Base-by-base conservation (phyloP, 2,329 filamentous ascomycete genomes). In the Ophidiomyces ophidiicola region DNA sequence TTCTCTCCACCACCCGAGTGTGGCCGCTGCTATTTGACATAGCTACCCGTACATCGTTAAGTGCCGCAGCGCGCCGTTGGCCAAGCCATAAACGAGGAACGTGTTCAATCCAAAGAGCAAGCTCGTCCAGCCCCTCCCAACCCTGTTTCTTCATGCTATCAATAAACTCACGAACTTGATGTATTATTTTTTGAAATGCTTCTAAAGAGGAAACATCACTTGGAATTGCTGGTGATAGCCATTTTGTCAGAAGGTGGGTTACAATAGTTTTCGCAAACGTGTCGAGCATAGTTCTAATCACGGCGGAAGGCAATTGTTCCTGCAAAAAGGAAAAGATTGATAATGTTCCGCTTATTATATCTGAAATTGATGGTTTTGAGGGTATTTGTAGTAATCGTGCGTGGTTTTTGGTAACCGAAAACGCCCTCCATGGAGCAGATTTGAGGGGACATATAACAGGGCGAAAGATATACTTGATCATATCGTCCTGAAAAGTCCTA, bases 71-170 rank as follows among this genome's bases (percentile, higher is more conserved):
- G 51, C 82, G 77, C 48, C 86, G 80, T 55, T 85, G 88, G 2
- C 74, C 74, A 10, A 96, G 70, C 90, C 90, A 98, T 18, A 85
- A 78, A 42, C 76, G 76, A 0, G 86, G 82, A 1, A 84, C 81
- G 45, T 80, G 78, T 28, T 78, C 74, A 0, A 84, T 78, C 88
- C 90, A 98, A 17, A 83, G 76, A 31, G 74, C 69, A 25, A 98
- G 62, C 21, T 79, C 73, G 39, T 64, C 62, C 32, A 70, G 64
- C 3, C 70, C 72, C 11, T 70, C 67, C 70, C 83, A 88, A 0
- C 72, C 70, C 12, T 78, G 64, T 5, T 64, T 60, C 24, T 75
- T 68, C 5, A 96, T 61, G 1, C 67, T 68, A 5, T 68, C 61
- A 38, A 79, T 80, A 50, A 96, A 82, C 0, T 62, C 57, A 18